Base-by-base conservation (phyloP, 1,139 yeast species). In the Hyphopichia wangnamkhiaoensis region DNA sequence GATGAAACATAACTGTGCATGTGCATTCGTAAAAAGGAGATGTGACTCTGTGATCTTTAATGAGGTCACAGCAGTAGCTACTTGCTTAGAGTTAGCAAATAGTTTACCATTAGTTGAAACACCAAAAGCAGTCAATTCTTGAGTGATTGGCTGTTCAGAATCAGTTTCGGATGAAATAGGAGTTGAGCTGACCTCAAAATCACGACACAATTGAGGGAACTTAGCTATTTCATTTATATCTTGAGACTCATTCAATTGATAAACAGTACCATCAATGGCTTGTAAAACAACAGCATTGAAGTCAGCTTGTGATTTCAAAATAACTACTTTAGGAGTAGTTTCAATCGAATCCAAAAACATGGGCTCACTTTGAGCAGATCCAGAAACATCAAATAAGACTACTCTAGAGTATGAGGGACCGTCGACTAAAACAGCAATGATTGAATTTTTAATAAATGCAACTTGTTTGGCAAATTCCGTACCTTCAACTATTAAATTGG, bases 51-150 rank as follows among this genome's bases (percentile, higher is more conserved):
- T 82, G 18, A 86, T 66, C 44, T 80, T 76, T 41, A 93, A 63
- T 0, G 98, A 91, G 0, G 98, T 91, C 5, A 89, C 94, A 8
- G 93, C 90, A 8, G 79, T 68, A 0, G 89, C 76, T n/a, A 93
- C 61, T 43, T 77, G 82, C 12, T 68, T 65, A 1, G 74, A 75
- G 49, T 84, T 81, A 5, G 84, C 83, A 59, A 71, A 90, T 14
- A 91, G 63, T 52, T 84, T 85, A 41, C 97, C 97, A 48, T 74
- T 80, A 5, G 76, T 62, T 0, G 93, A 76, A 23, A 89, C 62
- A 39, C 96, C 96, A 58, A 87, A 84, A 0, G 82, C 83, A 33
- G 76, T 65, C 23, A 57, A 47, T 15, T 55, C 57, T 2, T 57
- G 54, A 10, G 18, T 14, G 14, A n/a, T 9, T n/a, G 10, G 25